phyloP scores from a whole-genome alignment of 441 rosid genomes.

The Jatropha podagrica region DNA sequence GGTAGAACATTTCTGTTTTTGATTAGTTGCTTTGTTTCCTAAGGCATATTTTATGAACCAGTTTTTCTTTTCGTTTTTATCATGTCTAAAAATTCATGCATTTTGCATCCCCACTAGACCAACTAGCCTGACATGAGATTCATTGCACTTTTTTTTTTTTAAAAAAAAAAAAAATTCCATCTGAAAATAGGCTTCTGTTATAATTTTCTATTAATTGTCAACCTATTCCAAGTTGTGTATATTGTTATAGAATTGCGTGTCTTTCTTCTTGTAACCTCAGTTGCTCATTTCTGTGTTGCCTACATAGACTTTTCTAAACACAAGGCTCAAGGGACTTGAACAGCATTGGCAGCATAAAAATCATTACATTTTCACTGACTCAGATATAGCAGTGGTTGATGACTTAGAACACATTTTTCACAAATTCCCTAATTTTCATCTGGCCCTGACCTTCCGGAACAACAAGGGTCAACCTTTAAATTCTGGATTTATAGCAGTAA shows the following conservation, averaged over 20 bases:
- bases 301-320: constrained; percentile 66
- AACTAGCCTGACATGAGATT: neutral
- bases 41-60: constrained; percentile 8
- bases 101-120: neutral
- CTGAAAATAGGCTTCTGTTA: neutral
- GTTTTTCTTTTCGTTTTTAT: neutral
- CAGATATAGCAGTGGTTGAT: constrained; percentile 82
- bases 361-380: constrained; percentile 85
- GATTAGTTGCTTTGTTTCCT: constrained; percentile 9
- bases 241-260: neutral
- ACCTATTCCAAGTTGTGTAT: neutral
- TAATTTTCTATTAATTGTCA: neutral
- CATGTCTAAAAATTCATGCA: neutral
- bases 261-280: neutral
- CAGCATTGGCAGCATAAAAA: constrained; percentile 32
- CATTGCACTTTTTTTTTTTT: neutral
- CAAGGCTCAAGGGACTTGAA: constrained; percentile 49
- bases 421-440: constrained; percentile 56
- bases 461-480: constrained; percentile 92
- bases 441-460: constrained; percentile 92
- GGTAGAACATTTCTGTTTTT: constrained; percentile 45
- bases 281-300: constrained; percentile 16
- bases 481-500: constrained; percentile 90
- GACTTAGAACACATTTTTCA: constrained; percentile 62
- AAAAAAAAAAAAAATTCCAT: too few species aligned